Evolutionary conservation across 2,329 filamentous ascomycete species (phyloP).

Genomic region (Venturia nashicola): DNA sequence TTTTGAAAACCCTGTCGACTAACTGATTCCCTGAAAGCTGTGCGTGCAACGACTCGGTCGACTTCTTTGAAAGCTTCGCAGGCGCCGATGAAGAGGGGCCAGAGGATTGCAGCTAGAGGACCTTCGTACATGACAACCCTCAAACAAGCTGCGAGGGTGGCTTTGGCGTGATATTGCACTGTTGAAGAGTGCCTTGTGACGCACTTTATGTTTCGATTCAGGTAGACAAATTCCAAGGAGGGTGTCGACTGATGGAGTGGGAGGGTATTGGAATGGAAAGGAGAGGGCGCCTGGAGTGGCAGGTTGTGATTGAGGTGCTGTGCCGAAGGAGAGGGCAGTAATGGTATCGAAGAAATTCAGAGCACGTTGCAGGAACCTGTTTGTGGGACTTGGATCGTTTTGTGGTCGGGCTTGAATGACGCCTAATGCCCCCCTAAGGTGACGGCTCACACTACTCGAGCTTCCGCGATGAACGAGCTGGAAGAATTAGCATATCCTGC

Average conservation of each 20-base stretch:
- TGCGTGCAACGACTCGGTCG: not conserved
- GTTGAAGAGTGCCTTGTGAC: not conserved
- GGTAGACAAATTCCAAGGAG: not conserved
- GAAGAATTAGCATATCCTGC: not conserved
- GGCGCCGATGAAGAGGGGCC: conserved; percentile 3
- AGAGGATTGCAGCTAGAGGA: not conserved
- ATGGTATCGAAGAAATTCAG: conserved; percentile 2
- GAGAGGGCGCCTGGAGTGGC: not conserved
- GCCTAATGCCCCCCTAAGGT: not conserved
- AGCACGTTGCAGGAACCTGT: conserved; percentile 1
- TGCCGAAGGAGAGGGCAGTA: conserved; percentile 1
- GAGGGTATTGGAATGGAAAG: not conserved
- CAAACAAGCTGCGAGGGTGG: not conserved
- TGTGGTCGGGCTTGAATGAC: not conserved
- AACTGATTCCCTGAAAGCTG: not conserved
- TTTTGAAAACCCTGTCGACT: not conserved
- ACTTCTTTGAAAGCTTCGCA: conserved; percentile 3
- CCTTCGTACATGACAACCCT: conserved; percentile 3
- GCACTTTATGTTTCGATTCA: not conserved
- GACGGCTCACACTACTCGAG: not conserved
- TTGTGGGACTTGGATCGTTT: not conserved
- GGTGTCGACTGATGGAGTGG: not conserved
- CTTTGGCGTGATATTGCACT: conserved; percentile 3
- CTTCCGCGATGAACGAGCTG: conserved; percentile 3
- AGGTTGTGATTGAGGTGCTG: not conserved